A percentile compares a stretch with the other conserved stretches of the same genome.
Conservation (phyloP, 1,139 yeast species). For the Schwanniomyces etchellsii region DNA sequence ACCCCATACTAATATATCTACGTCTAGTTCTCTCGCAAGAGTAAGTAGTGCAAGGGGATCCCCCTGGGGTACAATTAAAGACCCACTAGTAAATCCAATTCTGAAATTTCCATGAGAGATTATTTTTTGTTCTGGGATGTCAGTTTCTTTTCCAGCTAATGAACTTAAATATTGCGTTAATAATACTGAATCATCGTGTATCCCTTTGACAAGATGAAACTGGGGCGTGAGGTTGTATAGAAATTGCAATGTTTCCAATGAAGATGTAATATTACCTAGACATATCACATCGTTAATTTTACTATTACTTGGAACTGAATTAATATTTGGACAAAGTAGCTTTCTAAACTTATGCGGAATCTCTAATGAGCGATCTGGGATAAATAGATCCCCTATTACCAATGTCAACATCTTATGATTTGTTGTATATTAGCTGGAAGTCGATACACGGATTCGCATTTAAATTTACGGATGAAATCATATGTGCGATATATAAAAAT, state of each 20-base stretch:
- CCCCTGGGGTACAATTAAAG: slow-evolving; percentile 73
- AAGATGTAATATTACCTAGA: slow-evolving; percentile 78
- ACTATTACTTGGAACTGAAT: slow-evolving; percentile 40
- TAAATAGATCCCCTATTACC: slow-evolving; percentile 84
- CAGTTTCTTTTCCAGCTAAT: slow-evolving; percentile 29
- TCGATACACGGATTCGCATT: not conserved
- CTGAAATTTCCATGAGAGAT: slow-evolving; percentile 66
- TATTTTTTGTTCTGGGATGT: slow-evolving; percentile 59
- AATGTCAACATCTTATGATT: slow-evolving; percentile 65
- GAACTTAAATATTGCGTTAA: slow-evolving; percentile 28
- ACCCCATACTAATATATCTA: slow-evolving; percentile 93
- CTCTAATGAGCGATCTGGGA: slow-evolving; percentile 78
- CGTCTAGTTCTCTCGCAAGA: slow-evolving; percentile 87
- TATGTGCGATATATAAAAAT: not conserved
- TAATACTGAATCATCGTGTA: slow-evolving; percentile 41
- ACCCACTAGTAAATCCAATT: slow-evolving; percentile 84
- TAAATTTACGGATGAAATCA: not conserved
- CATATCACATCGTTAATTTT: slow-evolving; percentile 82
- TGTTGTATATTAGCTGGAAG: not conserved
- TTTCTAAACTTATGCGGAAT: slow-evolving; percentile 59
- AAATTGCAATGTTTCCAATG: slow-evolving; percentile 57
- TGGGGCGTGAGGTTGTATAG: slow-evolving; percentile 66
- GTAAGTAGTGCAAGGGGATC: slow-evolving; percentile 83
- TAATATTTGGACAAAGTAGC: slow-evolving; percentile 53
- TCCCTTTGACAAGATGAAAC: slow-evolving; percentile 77